phyloP scores from a whole-genome alignment of 2,329 filamentous ascomycete species.

The Lachnellula arida region DNA sequence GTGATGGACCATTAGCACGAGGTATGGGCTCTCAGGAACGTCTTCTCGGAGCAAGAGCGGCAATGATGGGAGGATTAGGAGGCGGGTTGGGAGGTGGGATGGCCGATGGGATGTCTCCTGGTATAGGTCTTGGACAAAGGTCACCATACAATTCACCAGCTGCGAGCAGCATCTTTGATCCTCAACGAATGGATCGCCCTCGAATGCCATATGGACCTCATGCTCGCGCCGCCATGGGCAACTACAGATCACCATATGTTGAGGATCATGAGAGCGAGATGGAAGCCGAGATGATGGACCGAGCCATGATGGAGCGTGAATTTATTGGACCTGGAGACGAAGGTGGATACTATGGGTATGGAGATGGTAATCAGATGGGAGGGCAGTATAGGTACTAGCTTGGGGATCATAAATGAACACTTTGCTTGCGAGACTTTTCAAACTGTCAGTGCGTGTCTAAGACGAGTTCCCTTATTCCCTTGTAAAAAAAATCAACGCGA shows the following conservation, averaged over 20 bases:
- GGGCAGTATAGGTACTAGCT: background rate
- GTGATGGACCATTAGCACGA: background rate
- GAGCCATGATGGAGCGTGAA: constrained; percentile 6
- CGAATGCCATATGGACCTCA: constrained; percentile 12
- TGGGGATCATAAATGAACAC: no score
- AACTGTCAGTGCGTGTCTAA: no score
- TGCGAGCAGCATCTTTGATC: constrained; percentile 6
- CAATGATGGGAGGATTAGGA: constrained; percentile 3
- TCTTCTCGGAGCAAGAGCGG: background rate
- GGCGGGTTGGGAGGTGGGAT: background rate
- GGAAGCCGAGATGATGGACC: constrained; percentile 8
- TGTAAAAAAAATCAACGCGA: no score
- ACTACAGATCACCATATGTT: constrained; percentile 20
- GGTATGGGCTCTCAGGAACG: background rate
- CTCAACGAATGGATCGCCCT: constrained; percentile 8
- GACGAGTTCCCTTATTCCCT: no score
- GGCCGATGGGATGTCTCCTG: background rate
- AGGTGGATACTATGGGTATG: background rate
- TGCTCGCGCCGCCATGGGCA: background rate
- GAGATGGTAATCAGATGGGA: background rate
- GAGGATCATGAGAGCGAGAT: constrained; percentile 19
- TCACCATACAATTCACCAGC: constrained; percentile 6
- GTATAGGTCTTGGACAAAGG: background rate
- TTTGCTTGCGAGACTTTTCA: no score
- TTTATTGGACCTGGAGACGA: background rate